Base-by-base conservation (phyloP, 2,329 filamentous ascomycete genomes). In the Parascedosporium putredinis region DNA sequence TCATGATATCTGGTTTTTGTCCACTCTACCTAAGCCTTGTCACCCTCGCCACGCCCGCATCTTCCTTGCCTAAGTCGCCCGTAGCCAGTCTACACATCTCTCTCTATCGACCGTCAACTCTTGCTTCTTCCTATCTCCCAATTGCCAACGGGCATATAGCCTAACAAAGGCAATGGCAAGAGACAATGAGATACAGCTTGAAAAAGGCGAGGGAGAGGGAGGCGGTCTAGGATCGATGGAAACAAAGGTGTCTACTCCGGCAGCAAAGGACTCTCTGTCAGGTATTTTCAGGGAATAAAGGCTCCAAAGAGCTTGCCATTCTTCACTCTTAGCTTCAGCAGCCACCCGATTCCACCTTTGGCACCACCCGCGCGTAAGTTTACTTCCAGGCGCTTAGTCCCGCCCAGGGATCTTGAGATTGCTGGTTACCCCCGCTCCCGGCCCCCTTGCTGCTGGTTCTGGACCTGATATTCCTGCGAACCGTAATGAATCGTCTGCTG, bases 401-500 rank as follows among this genome's bases (percentile, higher is more conserved):
- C 10, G 74, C 70, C 74, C 73, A 77, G 1, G 73, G 74, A 55
- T 77, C 74, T 44, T 68, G 62, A 27, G 62, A 58, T 53, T 69
- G 66, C 43, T 72, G 68, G 44, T 60, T 57, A 34, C 67, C 69
- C 9, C 60, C 51, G 49, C 62, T 55, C 38, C 45, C 47, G 12
- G 22, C 12, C 36, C 23, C 40, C 34, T 51, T 54, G 55, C 34
- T 58, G 57, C 22, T 60, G 38, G 55, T 67, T 60, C 53, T 51
- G 49, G n/a, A 54, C 50, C 18, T 55, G 54, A 44, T 62, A 63
- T 9, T 63, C 60, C 45, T 66, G 63, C 24, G 60, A 60, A 5
- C 67, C 65, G 55, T 79, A 77, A 55, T 80, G 75, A 24, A 79
- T 74, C 8, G 77, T 82, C 61, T 82, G 79, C 59, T 82, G 78